Base-by-base conservation (phyloP, 441 rosid species). In the Viola pubescens region DNA sequence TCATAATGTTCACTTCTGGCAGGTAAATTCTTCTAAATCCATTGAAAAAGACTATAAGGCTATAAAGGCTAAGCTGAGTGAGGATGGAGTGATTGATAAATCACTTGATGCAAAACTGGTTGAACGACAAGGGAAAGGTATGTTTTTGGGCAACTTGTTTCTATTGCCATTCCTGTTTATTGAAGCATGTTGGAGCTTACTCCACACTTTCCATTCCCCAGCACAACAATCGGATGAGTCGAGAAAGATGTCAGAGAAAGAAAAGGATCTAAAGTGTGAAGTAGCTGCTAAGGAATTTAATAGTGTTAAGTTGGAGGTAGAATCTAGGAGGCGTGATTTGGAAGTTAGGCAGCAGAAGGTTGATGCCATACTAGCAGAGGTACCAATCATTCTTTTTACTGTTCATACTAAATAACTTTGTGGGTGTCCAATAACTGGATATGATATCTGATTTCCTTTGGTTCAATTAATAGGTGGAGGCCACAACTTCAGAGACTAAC, bases 11-110 rank as follows among this genome's bases (percentile, higher is more conserved):
- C 48, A 44, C 10, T 57, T 61, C 45, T 47, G 48, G 62, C 57
- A 89, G 97, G 82, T 80, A 52, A 82, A 86, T 47, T 77, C 90
- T 61, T 85, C 89, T 10, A 87, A 92, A 82, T 67, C 91, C 44
- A 75, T 80, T 49, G 98, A 89, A 73, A 86, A 82, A 61, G 94
- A 92, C 48, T 69, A 69, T 40, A 92, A 86, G 74, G 76, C 80
- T 50, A 68, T 86, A 55, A 87, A 82, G 75, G 75, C 83, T 46
- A 86, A 83, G 77, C 65, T 86, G 44, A 75, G 82, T 54, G 86
- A 86, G 46, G 96, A 87, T 72, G 82, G 45, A 38, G 64, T 85
- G 62, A 37, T 61, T 47, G 82, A 77, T 69, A 92, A 78, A 71
- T 83, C 88, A 58, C 87, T 84, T 13, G 92, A 84, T 76, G 92